phyloP scores from a whole-genome alignment of 2,329 filamentous ascomycete species.

The Hymenotorrendiella dingleyae region DNA sequence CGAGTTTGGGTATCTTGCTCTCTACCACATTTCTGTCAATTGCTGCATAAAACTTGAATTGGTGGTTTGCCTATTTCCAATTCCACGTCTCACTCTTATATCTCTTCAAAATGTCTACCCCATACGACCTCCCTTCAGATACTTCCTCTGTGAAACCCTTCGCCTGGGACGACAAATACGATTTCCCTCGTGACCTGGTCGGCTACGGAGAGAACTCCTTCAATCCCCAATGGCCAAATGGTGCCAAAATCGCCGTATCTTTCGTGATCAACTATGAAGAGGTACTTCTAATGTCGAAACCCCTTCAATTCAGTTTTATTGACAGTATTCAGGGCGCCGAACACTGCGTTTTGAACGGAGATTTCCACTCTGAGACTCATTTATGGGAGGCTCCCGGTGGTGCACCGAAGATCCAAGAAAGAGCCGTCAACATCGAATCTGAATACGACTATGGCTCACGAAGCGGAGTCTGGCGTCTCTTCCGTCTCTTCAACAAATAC shows the following conservation, averaged over 20 bases:
- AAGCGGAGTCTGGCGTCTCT: slow-evolving; percentile 35
- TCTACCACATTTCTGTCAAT: too few species aligned
- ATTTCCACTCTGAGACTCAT: slow-evolving; percentile 20
- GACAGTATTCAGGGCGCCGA: slow-evolving; percentile 18
- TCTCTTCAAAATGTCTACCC: slow-evolving; percentile 19
- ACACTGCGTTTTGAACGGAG: slow-evolving; percentile 21
- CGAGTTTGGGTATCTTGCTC: too few species aligned
- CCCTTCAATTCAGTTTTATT: not conserved
- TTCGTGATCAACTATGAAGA: slow-evolving; percentile 29
- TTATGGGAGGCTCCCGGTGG: slow-evolving; percentile 21
- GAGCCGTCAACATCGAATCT: slow-evolving; percentile 28
- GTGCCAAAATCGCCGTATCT: slow-evolving; percentile 30
- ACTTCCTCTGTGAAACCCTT: slow-evolving; percentile 19
- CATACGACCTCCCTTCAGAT: slow-evolving; percentile 18
- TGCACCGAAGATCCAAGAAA: slow-evolving; percentile 17
- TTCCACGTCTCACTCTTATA: too few species aligned
- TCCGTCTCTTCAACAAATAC: slow-evolving; percentile 37
- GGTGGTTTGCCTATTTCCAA: too few species aligned
- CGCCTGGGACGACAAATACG: slow-evolving; percentile 25
- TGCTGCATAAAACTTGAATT: too few species aligned
- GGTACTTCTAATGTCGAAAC: slow-evolving; percentile 3
- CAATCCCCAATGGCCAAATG: slow-evolving; percentile 30
- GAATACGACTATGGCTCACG: slow-evolving; percentile 34
- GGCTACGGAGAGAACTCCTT: slow-evolving; percentile 26
- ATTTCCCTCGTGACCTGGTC: slow-evolving; percentile 25